Evolutionary conservation across 2,329 filamentous ascomycete species (phyloP).

Genomic region (Penicillium digitatum): DNA sequence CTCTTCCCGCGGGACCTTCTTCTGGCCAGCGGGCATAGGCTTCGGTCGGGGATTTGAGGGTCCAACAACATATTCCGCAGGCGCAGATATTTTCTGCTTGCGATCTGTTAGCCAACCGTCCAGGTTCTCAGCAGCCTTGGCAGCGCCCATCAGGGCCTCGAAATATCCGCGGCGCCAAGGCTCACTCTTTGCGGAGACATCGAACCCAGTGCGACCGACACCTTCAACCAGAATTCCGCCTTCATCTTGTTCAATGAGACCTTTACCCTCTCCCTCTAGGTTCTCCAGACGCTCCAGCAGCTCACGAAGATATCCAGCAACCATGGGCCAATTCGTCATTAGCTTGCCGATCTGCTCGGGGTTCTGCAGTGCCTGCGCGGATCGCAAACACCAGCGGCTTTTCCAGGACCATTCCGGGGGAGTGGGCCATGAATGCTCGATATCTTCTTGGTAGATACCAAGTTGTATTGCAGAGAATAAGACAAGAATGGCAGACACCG

Average conservation of each 20-base stretch:
- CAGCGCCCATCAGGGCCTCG: conserved; percentile 72
- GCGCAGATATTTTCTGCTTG: conserved; percentile 63
- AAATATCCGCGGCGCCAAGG: conserved; percentile 84
- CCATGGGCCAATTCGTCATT: conserved; percentile 65
- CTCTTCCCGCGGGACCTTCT: conserved; percentile 64
- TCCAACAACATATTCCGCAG: conserved; percentile 69
- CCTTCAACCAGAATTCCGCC: conserved; percentile 54
- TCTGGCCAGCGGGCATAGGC: conserved; percentile 63
- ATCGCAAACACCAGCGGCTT: conserved; percentile 64
- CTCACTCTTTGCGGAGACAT: conserved; percentile 72
- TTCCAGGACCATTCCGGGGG: conserved; percentile 75
- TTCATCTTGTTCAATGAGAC: conserved; percentile 52
- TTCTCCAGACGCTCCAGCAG: conserved; percentile 68
- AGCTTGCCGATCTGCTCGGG: conserved; percentile 52
- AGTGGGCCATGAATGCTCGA: conserved; percentile 73
- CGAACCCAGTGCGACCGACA: conserved; percentile 57
- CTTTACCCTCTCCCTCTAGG: conserved; percentile 62
- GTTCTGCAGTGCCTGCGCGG: conserved; percentile 58
- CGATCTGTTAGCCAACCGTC: conserved; percentile 74
- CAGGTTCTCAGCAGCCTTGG: conserved; percentile 71
- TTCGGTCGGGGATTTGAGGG: conserved; percentile 78
- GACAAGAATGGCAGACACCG: conserved; percentile 64
- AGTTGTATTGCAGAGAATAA: conserved; percentile 60
- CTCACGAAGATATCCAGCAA: conserved; percentile 58
- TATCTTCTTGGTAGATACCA: conserved; percentile 66